Evolutionary conservation across 2,329 filamentous ascomycete species (phyloP).

Genomic region (Fusarium dlaminii): DNA sequence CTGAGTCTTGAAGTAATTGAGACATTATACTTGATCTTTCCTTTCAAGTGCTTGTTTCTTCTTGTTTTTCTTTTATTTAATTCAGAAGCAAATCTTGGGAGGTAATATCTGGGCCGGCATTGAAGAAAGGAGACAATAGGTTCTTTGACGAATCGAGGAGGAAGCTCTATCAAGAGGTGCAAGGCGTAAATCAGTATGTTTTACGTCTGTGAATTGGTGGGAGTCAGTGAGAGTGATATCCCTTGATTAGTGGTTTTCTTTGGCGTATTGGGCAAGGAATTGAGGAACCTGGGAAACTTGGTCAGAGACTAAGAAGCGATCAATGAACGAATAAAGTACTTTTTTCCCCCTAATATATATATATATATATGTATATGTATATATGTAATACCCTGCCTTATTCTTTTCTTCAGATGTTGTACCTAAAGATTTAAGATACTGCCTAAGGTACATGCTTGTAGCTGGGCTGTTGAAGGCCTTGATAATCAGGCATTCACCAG

Average conservation of each 20-base stretch:
- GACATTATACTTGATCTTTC: neutral
- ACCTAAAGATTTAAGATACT: neutral
- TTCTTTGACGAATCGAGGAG: conserved; percentile 15
- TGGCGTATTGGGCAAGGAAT: conserved; percentile 24
- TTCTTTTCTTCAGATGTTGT: neutral
- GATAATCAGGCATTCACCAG: neutral
- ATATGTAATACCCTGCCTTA: neutral
- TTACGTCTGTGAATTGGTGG: conserved; percentile 7
- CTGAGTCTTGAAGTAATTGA: neutral
- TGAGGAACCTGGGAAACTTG: neutral
- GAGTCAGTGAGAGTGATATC: conserved; percentile 29
- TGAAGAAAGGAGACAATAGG: neutral
- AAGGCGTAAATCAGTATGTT: neutral
- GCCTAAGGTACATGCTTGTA: neutral
- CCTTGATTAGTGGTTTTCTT: conserved; percentile 23
- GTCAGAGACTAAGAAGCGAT: conserved; percentile 22
- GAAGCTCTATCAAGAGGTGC: neutral
- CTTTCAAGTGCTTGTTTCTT: conserved; percentile 3
- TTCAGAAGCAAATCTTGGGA: conserved; percentile 17
- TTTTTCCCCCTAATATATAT: neutral
- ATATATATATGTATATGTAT: neutral
- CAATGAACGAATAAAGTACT: conserved; percentile 22
- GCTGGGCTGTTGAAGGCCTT: neutral
- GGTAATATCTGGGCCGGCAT: conserved; percentile 14
- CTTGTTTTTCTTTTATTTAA: conserved; percentile 14